Base-by-base conservation (phyloP, 306 rosid genomes). In the Glycine soja region DNA sequence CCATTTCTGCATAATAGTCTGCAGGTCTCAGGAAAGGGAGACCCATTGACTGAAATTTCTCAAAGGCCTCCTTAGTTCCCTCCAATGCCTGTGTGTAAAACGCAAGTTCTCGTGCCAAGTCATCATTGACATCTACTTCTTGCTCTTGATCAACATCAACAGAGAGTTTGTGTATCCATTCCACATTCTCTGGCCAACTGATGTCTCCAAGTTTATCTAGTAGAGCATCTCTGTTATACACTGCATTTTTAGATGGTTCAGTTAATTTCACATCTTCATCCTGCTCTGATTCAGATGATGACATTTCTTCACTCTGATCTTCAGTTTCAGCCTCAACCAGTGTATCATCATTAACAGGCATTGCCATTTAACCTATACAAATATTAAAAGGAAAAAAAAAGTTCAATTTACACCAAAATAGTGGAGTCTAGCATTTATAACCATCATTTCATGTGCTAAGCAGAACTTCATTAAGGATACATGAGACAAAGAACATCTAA, bases 1-100 rank as follows among this genome's bases (percentile, higher is more conserved):
- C 97, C 98, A 94, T 94, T 75, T 94, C 96, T 0, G 98, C 98
- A 76, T 94, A 92, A 85, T 89, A 94, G 82, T 94, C 98, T 0
- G 89, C 40, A n/a, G 94, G 97, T 85, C 97, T 87, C 24, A 91
- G 91, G 73, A 92, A 94, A 13, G 94, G 97, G 48, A 84, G 85
- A 67, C 93, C 91, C 89, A 86, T 84, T 8, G 94, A 84, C 57
- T 92, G 89, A 74, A 94, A 90, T 83, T 89, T 91, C 82, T 86
- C 97, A 24, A 86, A 90, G 8, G 98, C 97, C 79, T 86, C 86
- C 82, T 86, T 90, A 13, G 97, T 88, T 61, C 98, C 97, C 73
- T 91, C 92, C 84, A 94, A 72, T 58, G 98, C 97, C 82, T 94
- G 98, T 2, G 91, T 91, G 76, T 91, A 91, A 71, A 94, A 92